Base-by-base conservation (phyloP, 192 early-diverging fungal species). In the Linnemannia zychae region DNA sequence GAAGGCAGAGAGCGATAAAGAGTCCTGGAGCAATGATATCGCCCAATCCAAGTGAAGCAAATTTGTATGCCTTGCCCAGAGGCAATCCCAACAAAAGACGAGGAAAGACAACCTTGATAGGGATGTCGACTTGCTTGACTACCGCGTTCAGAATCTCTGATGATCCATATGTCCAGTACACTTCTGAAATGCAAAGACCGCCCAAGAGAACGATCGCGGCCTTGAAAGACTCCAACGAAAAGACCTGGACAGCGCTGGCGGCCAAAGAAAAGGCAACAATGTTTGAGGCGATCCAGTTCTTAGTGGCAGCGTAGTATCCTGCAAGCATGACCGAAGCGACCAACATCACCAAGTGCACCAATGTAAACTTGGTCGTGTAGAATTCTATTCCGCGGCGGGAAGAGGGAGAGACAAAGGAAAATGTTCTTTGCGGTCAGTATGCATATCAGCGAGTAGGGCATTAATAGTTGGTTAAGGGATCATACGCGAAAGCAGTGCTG, bases 11-110 rank as follows among this genome's bases (percentile, higher is more conserved):
- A 1, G 97, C 97, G 12, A 97, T 92, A 86, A 97, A 98, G 67
- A 99, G 92, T 71, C 97, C 98, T 5, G 98, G 98, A 57, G 99
- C 93, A 7, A 97, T 96, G 84, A 99, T 99, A 68, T 99, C 98
- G 52, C 97, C 97, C 75, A 99, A 86, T 1, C 97, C 97, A 24
- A 99, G 90, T 93, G 97, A 94, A 9, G 96, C 93, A 80, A 98
- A 97, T 36, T 84, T 69, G 53, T 80, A 69, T 4, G 88, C 83
- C 34, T 87, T 89, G 37, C 87, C 80, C 22, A 91, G 77, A 52
- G 90, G 88, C 48, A 90, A 83, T 37, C 85, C 82, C 77, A 91
- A 81, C 20, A 95, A 68, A 71, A 94, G 87, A 77, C 94, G 95
- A 50, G 98, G 97, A 84, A 93, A 97, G 28, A 96, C 82, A 0